Conservation (phyloP, 768 basidiomycete species). For the Coprinopsis sp. region DNA sequence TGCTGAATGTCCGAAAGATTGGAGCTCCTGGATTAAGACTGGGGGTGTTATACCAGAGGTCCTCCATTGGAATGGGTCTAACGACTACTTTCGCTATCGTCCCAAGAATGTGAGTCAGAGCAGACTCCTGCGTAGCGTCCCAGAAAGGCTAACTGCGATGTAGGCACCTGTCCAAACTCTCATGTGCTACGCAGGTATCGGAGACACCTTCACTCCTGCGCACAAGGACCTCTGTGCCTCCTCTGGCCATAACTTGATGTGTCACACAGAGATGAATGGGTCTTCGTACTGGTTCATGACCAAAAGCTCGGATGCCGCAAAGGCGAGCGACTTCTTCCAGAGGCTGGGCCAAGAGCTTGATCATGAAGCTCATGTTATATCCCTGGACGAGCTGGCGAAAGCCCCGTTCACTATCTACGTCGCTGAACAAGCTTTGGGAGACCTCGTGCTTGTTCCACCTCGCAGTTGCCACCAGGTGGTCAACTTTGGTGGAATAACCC, state of each 20-base stretch:
- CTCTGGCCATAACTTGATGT: slow-evolving; percentile 85
- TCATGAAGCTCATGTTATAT: slow-evolving; percentile 64
- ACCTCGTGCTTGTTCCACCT: slow-evolving; percentile 77
- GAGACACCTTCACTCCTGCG: slow-evolving; percentile 79
- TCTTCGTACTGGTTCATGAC: slow-evolving; percentile 91
- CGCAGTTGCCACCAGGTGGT: slow-evolving; percentile 82
- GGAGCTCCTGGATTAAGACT: slow-evolving; percentile 57
- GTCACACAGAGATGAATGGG: slow-evolving; percentile 65
- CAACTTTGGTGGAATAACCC: slow-evolving; percentile 73
- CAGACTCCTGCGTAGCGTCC: not conserved
- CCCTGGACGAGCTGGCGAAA: slow-evolving; percentile 54
- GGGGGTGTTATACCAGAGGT: slow-evolving; percentile 44
- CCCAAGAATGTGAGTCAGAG: slow-evolving; percentile 41
- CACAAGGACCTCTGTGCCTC: slow-evolving; percentile 86
- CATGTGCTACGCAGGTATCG: slow-evolving; percentile 82
- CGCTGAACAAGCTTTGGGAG: slow-evolving; percentile 68
- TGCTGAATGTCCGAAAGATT: slow-evolving; percentile 58
- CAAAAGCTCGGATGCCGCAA: slow-evolving; percentile 47
- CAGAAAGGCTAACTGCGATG: not conserved
- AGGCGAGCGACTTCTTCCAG: slow-evolving; percentile 57
- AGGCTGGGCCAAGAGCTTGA: slow-evolving; percentile 57
- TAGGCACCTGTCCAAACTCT: slow-evolving; percentile 68
- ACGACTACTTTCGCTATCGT: slow-evolving; percentile 57
- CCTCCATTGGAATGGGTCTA: slow-evolving; percentile 47
- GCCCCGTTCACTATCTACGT: slow-evolving; percentile 71